Percentiles rank a stretch among this genome's conserved stretches.
Conservation (phyloP, 2,329 filamentous ascomycete genomes). For the Cladosporium sp. region DNA sequence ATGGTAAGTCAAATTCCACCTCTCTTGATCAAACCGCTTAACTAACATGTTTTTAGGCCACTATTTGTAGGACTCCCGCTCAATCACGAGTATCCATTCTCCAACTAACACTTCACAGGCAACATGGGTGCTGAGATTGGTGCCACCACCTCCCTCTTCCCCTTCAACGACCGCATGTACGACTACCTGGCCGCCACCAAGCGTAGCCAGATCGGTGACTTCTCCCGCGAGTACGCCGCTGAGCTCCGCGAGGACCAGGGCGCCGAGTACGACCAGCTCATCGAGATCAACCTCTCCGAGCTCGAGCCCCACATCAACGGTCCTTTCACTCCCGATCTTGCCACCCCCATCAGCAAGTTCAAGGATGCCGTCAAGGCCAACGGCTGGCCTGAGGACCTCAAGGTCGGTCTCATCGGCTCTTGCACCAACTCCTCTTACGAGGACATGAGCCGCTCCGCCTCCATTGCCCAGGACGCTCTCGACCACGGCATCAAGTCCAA, state of each 20-base stretch:
- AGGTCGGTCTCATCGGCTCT: constrained; percentile 94
- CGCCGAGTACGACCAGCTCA: constrained; percentile 91
- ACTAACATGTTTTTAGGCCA: constrained; percentile 49
- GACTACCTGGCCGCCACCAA: constrained; percentile 93
- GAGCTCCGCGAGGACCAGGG: constrained; percentile 87
- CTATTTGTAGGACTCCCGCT: constrained; percentile 55
- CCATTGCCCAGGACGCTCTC: constrained; percentile 87
- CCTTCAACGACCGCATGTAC: constrained; percentile 97
- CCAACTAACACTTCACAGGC: not conserved
- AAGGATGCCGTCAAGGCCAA: constrained; percentile 91
- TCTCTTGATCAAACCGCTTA: no score
- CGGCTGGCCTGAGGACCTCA: constrained; percentile 93
- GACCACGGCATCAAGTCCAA: constrained; percentile 93
- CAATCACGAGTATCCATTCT: not conserved
- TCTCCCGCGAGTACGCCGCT: constrained; percentile 77
- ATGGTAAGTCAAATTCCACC: constrained; percentile 51
- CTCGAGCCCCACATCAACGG: constrained; percentile 99
- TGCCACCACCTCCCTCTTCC: constrained; percentile 92
- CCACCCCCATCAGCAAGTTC: constrained; percentile 97
- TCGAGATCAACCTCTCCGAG: constrained; percentile 92
- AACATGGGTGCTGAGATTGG: constrained; percentile 65
- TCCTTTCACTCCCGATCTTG: constrained; percentile 97
- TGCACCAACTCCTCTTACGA: constrained; percentile 92
- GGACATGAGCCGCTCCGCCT: constrained; percentile 92
- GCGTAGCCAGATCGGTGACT: constrained; percentile 87